phyloP scores from a whole-genome alignment of 1,284 basidiomycete genomes.

The Boletus mariae region DNA sequence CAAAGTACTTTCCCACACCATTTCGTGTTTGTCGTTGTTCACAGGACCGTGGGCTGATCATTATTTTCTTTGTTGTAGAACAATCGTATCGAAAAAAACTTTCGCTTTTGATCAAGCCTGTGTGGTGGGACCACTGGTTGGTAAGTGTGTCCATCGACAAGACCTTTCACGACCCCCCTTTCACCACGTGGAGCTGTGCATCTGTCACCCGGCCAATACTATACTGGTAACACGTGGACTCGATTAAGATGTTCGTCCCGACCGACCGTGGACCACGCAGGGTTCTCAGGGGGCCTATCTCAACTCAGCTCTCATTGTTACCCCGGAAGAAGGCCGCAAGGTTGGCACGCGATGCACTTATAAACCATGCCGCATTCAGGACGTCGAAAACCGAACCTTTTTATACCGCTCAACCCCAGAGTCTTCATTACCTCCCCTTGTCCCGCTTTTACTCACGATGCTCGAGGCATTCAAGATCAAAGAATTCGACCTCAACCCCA shows the following conservation, averaged over 20 bases:
- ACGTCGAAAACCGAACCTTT: constrained; percentile 14
- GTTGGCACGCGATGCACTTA: constrained; percentile 29
- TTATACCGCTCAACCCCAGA: constrained; percentile 7
- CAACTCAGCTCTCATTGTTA: constrained; percentile 20
- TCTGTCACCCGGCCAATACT: constrained; percentile 1
- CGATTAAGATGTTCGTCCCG: constrained; percentile 1
- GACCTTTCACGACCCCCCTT: constrained; percentile 1
- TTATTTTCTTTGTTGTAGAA: constrained; percentile 1
- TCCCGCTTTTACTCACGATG: constrained; percentile 34
- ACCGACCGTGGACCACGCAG: constrained; percentile 10
- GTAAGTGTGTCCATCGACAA: constrained; percentile 3
- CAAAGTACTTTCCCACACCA: background rate
- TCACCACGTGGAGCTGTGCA: constrained; percentile 19
- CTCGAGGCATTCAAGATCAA: constrained; percentile 73
- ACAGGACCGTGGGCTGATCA: background rate
- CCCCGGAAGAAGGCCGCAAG: constrained; percentile 31
- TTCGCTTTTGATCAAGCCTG: background rate
- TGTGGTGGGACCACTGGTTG: background rate
- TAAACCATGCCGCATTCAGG: constrained; percentile 18
- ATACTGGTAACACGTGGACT: constrained; percentile 14
- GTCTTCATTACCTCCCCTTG: background rate
- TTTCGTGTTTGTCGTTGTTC: background rate
- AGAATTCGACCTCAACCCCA: constrained; percentile 63
- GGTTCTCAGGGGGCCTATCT: constrained; percentile 20
- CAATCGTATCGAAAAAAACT: background rate